Evolutionary conservation across 495 filamentous ascomycete species (phyloP), one percentile per base, ranked within the genome.

Genomic region (Neurospora hispaniola): DNA sequence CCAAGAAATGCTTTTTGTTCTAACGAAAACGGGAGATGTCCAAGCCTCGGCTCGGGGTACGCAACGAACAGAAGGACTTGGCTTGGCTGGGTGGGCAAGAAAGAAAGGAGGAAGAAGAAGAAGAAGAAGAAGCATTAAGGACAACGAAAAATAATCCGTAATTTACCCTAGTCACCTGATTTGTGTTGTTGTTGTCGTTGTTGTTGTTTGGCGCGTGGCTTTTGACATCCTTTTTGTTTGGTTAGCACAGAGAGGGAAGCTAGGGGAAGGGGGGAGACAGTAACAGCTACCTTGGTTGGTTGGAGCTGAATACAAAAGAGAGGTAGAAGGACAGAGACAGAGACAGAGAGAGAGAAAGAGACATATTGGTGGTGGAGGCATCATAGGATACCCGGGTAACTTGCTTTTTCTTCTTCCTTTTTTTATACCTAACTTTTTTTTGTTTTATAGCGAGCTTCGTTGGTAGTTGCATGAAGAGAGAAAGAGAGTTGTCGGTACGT

Each of bases 311-410:
- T 41, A 41, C 9, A 41, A 41, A 41, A 41, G 40, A 41, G 40
- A 41, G 10, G 40, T 41, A 11, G 40, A 41, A 10, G 40, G 39
- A 8, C 40, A 41, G 40, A 11, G 40, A 40, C 8, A 41, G 40
- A 41, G 40, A 41, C 9, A 3, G 40, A 40, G 39, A 40, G 8
- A 10, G 39, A 40, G 39, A 40, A n/a, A n/a, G 39, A 41, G 40
- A 41, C 40, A 9, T 41, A 9, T 11, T 10, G n/a, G 46, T 6
- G 23, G 48, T 27, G 27, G 54, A 66, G 54, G n/a, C 54, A 20
- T 69, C 71, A 72, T 68, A 35, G 39, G 40, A 71, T 40, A 71
- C 46, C 46, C 46, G 42, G 71, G 46, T 71, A 35, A 9, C 16
- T n/a, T 72, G 38, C 40, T 71, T 40, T 10, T 18, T 69, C 7